These are phyloP conservation scores for Dactylellina leptospora DNA, from an alignment of 2,329 filamentous ascomycete genomes.

Conservation along the genomic window DNA sequence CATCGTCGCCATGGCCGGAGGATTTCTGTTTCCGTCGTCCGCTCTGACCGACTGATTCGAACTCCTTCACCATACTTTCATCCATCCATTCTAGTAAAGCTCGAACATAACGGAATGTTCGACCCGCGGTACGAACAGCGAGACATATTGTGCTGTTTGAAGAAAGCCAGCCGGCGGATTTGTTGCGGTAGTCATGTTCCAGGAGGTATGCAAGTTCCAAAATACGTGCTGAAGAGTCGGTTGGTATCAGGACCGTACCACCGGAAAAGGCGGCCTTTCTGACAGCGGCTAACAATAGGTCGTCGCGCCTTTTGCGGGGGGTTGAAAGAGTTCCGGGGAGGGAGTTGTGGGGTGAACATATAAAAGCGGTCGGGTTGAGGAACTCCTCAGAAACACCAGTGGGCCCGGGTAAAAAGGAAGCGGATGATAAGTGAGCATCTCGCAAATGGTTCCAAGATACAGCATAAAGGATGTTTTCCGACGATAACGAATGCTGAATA, in stretches of 20 bases:
- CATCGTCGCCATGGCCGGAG: conserved; percentile 59
- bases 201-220: conserved; percentile 90
- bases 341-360: conserved; percentile 87
- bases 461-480: conserved; percentile 96
- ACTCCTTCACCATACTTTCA: conserved; percentile 89
- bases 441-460: conserved; percentile 98
- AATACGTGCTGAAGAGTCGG: conserved; percentile 93
- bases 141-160: conserved; percentile 62
- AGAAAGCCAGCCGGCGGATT: conserved; percentile 59
- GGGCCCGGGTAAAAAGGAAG: conserved; percentile 84
- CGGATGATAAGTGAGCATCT: conserved; percentile 92
- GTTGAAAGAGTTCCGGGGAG: conserved; percentile 75
- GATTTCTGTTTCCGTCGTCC: conserved; percentile 60
- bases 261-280: conserved; percentile 77
- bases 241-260: conserved; percentile 90
- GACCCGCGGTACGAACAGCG: conserved; percentile 83
- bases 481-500: conserved; percentile 92
- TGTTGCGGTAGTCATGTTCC: conserved; percentile 86
- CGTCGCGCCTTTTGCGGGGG: conserved; percentile 82
- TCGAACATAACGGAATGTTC: conserved; percentile 84
- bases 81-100: conserved; percentile 99
- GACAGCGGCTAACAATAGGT: conserved; percentile 83
- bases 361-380: conserved; percentile 88
- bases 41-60: conserved; percentile 74
- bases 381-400: conserved; percentile 88